Evolutionary conservation across 768 basidiomycete genomes (phyloP), one percentile per base, ranked within the genome.

Genomic region (Tylopilus vinaceipallidus): DNA sequence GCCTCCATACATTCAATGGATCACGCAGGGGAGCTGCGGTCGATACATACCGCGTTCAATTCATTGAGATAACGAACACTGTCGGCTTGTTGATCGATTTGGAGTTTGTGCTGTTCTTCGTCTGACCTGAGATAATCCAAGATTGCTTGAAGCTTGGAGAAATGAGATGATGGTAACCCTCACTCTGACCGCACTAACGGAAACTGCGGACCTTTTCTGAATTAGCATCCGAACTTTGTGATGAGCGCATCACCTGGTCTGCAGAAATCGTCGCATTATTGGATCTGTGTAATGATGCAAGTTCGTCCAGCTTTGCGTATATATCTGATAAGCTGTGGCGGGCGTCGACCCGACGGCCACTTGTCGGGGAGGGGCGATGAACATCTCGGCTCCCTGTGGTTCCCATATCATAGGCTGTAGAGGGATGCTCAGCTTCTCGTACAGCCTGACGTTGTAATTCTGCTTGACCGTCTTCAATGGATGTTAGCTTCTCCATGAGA

Each of bases 61-160:
- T 90, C 86, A 54, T 86, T 86, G 29, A 91, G 75, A 63, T 91
- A 91, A 19, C 88, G 79, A 52, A 84, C 81, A 52, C 80, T 87
- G 55, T 90, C 89, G 6, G 76, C 75, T 61, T 89, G 87, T 60
- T 86, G 84, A 45, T 81, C 78, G n/a, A 73, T 61, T 55, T 80
- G 77, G 7, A 76, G 50, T 3, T 66, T 71, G 23, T 75, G 77
- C 52, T 80, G 77, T 17, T 64, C 71, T 49, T 74, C 69, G 10
- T 79, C 80, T 22, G 72, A 69, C 45, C 72, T 72, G 17, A 87
- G 60, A n/a, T 80, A 61, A 13, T 60, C 62, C 36, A 80, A 45
- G n/a, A 85, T 71, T 45, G 73, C 74, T 45, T 72, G 66, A 9
- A 81, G 50, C 72, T 78, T 17, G 20, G 19, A 45, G 6, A 34